A percentile compares a stretch with the other conserved stretches of the same genome.
These are phyloP conservation scores for Quaeritorhiza haematococci DNA, from an alignment of 371 early-diverging fungal species.

Conservation along the genomic window DNA sequence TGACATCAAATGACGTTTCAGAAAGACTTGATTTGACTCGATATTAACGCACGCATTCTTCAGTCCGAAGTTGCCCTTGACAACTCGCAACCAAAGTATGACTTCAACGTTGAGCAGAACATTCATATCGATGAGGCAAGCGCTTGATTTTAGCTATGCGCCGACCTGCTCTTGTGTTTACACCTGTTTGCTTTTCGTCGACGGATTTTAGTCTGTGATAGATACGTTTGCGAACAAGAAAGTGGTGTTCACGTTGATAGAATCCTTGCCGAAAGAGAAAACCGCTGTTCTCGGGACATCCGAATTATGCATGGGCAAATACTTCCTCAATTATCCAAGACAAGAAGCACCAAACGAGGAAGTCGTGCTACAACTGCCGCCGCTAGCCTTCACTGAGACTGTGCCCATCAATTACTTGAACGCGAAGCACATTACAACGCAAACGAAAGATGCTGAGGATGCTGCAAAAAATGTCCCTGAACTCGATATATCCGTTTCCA, in stretches of 20 bases:
- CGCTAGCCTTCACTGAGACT: neutral
- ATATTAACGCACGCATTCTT: too few relatives aligned
- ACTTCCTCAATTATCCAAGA: conserved; percentile 32
- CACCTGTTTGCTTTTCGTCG: neutral
- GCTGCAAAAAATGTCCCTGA: conserved; percentile 22
- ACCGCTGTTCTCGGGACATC: conserved; percentile 41
- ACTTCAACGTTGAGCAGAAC: conserved; percentile 25
- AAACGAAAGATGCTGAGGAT: neutral
- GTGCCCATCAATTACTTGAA: conserved; percentile 20
- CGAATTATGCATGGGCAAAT: conserved; percentile 22
- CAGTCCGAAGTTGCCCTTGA: conserved; percentile 28
- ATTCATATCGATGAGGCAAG: conserved; percentile 43
- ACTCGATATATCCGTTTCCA: conserved; percentile 27
- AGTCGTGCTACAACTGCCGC: neutral
- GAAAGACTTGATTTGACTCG: too few relatives aligned
- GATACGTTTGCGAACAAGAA: conserved; percentile 46
- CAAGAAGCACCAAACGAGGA: neutral
- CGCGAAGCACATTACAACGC: conserved; percentile 21
- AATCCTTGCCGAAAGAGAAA: conserved; percentile 54
- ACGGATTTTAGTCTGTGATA: conserved; percentile 29
- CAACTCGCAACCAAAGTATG: conserved; percentile 36
- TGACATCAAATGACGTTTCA: neutral
- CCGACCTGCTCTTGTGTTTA: neutral
- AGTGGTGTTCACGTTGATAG: conserved; percentile 37
- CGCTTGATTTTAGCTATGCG: neutral